A percentile compares a stretch with the other conserved stretches of the same genome.
Evolutionary conservation across 257 asterid species (phyloP).

Genomic region (Fraxinus quadrangulata): DNA sequence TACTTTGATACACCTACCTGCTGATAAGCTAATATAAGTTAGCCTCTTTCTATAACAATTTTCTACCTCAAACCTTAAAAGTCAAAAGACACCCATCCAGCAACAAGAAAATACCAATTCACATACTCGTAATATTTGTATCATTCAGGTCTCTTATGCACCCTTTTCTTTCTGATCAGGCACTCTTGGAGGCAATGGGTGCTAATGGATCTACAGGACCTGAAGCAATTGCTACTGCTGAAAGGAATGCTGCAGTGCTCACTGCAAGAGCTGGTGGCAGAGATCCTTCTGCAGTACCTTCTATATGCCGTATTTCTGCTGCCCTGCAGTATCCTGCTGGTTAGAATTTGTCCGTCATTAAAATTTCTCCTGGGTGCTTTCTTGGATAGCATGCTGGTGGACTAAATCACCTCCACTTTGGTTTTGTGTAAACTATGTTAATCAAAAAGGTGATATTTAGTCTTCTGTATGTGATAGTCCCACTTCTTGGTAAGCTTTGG

Average conservation of each 20-base stretch:
- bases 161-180: conserved; percentile 49
- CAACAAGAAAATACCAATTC: background rate
- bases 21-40: background rate
- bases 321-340: conserved; percentile 96
- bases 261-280: conserved; percentile 98
- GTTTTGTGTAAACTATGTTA: background rate
- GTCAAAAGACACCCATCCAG: background rate
- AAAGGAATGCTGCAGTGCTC: conserved; percentile 80
- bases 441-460: background rate
- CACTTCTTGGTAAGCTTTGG: conserved; percentile 21
- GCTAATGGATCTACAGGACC: conserved; percentile 83
- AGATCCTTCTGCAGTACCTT: conserved; percentile 97
- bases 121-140: background rate
- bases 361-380: conserved; percentile 14
- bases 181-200: conserved; percentile 87
- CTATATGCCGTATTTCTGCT: conserved; percentile 95
- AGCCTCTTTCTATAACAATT: background rate
- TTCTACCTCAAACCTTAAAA: conserved; percentile 12
- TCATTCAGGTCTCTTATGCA: conserved; percentile 20
- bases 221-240: conserved; percentile 88
- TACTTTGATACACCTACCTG: conserved; percentile 1
- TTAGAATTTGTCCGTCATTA: conserved; percentile 36
- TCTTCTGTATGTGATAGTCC: conserved; percentile 1
- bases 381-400: conserved; percentile 11
- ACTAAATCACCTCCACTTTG: conserved; percentile 16